Conservation (phyloP, 2,329 filamentous ascomycete genomes). For the Aspergillus pseudoterreus region DNA sequence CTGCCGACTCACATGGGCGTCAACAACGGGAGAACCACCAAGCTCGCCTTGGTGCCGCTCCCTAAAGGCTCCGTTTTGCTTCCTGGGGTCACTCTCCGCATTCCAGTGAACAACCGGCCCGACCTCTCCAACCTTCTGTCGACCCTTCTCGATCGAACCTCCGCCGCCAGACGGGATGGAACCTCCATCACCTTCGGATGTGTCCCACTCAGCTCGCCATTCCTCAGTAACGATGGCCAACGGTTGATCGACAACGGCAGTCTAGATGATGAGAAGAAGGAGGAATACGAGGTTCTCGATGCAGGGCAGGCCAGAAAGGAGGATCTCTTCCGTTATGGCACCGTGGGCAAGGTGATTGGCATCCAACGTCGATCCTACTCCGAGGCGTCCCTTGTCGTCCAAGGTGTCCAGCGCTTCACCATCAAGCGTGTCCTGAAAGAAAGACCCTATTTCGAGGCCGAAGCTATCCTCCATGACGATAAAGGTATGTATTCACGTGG, state of each 20-base stretch:
- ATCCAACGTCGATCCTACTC: slow-evolving; percentile 71
- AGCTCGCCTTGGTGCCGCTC: slow-evolving; percentile 75
- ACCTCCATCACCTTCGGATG: slow-evolving; percentile 77
- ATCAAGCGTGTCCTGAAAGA: slow-evolving; percentile 73
- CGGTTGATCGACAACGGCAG: slow-evolving; percentile 66
- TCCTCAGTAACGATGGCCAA: slow-evolving; percentile 71
- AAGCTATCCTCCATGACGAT: slow-evolving; percentile 69
- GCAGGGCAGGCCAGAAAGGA: slow-evolving; percentile 59
- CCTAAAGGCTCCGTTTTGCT: slow-evolving; percentile 77
- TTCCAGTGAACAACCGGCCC: slow-evolving; percentile 76
- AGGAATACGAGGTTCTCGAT: slow-evolving; percentile 50
- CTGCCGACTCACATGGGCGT: slow-evolving; percentile 29
- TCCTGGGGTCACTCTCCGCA: slow-evolving; percentile 78
- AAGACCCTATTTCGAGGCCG: slow-evolving; percentile 80
- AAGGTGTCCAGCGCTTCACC: slow-evolving; percentile 74
- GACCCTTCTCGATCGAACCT: slow-evolving; percentile 73
- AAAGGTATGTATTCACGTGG: slow-evolving; percentile 50
- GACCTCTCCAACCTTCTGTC: slow-evolving; percentile 87
- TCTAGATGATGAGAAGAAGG: slow-evolving; percentile 44
- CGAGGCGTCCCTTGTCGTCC: slow-evolving; percentile 80
- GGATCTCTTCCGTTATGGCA: slow-evolving; percentile 80
- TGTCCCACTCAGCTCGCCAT: slow-evolving; percentile 75
- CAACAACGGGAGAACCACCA: slow-evolving; percentile 36
- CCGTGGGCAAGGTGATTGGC: slow-evolving; percentile 72
- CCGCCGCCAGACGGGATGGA: slow-evolving; percentile 60